Evolutionary conservation across 2,329 filamentous ascomycete genomes (phyloP).

Genomic region (Sporothrix pallida): DNA sequence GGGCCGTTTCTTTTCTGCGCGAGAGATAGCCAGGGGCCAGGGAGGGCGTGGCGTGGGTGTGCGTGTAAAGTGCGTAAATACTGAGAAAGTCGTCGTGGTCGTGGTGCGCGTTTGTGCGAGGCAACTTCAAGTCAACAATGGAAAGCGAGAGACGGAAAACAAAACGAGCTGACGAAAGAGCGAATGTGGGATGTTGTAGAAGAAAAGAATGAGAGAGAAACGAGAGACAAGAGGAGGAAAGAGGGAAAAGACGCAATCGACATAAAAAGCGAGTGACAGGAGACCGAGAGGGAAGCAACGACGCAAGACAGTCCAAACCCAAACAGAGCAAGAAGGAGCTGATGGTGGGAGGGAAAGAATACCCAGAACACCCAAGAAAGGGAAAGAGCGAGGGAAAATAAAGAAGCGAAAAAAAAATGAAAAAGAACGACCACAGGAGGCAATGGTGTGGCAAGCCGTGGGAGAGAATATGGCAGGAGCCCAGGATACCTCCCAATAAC

Average conservation of each 20-base stretch:
- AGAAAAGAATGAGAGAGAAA: conserved; percentile 8
- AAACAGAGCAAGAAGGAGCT: background rate
- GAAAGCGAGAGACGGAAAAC: background rate
- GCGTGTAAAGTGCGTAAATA: conserved; percentile 13
- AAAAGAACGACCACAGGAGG: background rate
- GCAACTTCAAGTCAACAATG: background rate
- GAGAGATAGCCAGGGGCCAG: conserved; percentile 26
- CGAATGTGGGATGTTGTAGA: background rate
- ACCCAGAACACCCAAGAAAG: background rate
- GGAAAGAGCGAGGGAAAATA: background rate
- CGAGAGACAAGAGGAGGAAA: background rate
- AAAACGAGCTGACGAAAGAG: background rate
- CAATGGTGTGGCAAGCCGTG: background rate
- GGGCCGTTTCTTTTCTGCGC: conserved; percentile 19
- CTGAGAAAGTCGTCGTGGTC: background rate
- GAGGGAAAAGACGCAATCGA: conserved; percentile 16
- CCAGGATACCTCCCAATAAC: background rate
- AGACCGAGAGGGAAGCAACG: background rate
- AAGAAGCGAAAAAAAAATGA: background rate
- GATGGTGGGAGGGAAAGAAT: background rate
- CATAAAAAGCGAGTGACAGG: conserved; percentile 6
- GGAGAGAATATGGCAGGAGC: background rate
- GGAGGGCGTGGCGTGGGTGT: background rate
- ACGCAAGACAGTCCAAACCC: background rate
- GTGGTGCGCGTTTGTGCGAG: conserved; percentile 9